phyloP scores from a whole-genome alignment of 129 eudicot species.

The Centella asiatica region DNA sequence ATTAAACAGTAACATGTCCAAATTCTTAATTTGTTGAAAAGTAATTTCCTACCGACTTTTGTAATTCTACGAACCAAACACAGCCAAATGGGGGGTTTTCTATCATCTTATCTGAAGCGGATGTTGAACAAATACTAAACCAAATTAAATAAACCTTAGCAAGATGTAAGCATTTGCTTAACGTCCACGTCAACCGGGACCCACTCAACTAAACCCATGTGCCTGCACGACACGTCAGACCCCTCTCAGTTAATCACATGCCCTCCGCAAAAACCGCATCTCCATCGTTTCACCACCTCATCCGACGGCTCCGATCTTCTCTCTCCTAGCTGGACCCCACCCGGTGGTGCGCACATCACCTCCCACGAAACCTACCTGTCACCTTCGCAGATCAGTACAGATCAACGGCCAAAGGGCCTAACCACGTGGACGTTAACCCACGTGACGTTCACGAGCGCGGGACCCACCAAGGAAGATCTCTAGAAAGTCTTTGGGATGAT shows the following conservation, averaged over 20 bases:
- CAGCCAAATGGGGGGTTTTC: too few species aligned
- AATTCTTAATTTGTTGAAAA: too few species aligned
- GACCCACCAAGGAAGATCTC: not conserved
- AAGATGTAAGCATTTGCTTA: not conserved
- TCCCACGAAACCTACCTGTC: not conserved
- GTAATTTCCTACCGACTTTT: too few species aligned
- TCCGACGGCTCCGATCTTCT: not conserved
- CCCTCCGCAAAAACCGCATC: constrained; percentile 2
- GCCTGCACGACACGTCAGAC: constrained; percentile 1
- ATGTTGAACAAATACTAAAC: too few species aligned
- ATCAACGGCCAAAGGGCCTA: not conserved
- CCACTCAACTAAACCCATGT: not conserved
- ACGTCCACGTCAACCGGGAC: constrained; percentile 2
- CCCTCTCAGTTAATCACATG: constrained; percentile 1
- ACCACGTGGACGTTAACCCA: constrained; percentile 9
- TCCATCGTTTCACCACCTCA: not conserved
- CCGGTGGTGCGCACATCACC: not conserved
- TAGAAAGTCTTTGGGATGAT: constrained; percentile 5
- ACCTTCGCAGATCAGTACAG: not conserved
- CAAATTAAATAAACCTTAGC: too few species aligned
- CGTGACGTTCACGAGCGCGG: constrained; percentile 6
- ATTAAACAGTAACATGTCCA: too few species aligned
- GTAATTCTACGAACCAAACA: too few species aligned
- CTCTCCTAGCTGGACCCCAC: not conserved
- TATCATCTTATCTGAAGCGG: too few species aligned